Evolutionary conservation across 2,329 filamentous ascomycete genomes (phyloP), one percentile per base, ranked within the genome.

Genomic region (Monosporascus sp.): DNA sequence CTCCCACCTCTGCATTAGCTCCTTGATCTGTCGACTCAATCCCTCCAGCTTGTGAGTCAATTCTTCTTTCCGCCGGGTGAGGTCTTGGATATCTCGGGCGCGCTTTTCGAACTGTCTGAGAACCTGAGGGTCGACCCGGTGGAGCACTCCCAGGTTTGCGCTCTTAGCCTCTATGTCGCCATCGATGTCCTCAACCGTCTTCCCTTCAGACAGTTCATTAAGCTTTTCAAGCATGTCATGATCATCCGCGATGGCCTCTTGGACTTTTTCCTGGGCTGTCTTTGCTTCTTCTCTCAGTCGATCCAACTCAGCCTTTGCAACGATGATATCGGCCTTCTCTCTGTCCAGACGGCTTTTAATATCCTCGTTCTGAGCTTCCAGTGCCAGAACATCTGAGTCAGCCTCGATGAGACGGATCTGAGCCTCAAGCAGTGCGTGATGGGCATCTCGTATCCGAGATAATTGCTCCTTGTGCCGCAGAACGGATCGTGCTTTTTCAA

Each of bases 31-130:
- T 14, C 67, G 65, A 17, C 77, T 75, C 17, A 87, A 71, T 3
- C 77, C 71, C 2, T 77, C 77, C 9, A 94, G 74, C 50, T 80
- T 77, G 5, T 67, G 67, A 31, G 79, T 76, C 43, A 81, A 75
- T 3, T 77, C 73, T 7, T 80, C 77, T 65, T 86, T 85, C 61
- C 76, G 73, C 17, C 72, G 72, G 55, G 77, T 77, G n/a, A 89
- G 72, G 52, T 76, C 79, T 47, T 84, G 77, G 51, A 99, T 95
- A 54, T 88, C 80, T 50, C 76, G 76, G 22, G 84, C 83, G 11
- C 90, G 86, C 53, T 81, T 77, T 68, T 94, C 87, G 64, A 86
- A 97, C 60, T 95, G 87, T 51, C 81, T 80, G 50, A 97, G 79
- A 22, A 90, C 82, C 52, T 84, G 81, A 3, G 85, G 86, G 61